A percentile compares a stretch with the other conserved stretches of the same genome.
Conservation (phyloP, 257 asterid genomes). For the Phtheirospermum japonicum region DNA sequence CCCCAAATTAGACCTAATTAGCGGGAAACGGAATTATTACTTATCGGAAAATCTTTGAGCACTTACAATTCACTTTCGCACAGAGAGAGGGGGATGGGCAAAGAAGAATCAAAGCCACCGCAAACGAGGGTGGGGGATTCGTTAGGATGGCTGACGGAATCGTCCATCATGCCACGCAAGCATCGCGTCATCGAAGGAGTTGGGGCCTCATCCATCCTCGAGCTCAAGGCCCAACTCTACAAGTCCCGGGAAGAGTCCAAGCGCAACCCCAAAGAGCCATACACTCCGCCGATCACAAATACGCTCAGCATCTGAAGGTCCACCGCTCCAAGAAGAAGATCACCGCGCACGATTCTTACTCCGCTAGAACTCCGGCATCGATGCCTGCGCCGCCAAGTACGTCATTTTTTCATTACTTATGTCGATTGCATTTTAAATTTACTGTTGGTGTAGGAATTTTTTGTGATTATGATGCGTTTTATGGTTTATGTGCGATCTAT, state of each 20-base stretch:
- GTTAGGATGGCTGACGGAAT: no score
- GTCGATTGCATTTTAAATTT: background rate
- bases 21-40: no score
- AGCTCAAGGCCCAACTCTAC: conserved; percentile 94
- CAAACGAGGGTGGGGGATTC: no score
- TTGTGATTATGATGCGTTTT: no score
- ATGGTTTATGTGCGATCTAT: background rate
- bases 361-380: conserved; percentile 72
- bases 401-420: conserved; percentile 17
- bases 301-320: conserved; percentile 58
- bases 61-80: conserved; percentile 15
- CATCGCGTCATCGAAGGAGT: no score
- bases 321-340: conserved; percentile 82
- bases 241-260: conserved; percentile 85
- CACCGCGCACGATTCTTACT: conserved; percentile 52
- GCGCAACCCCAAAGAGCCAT: conserved; percentile 68
- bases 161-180: no score
- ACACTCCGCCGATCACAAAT: conserved; percentile 48
- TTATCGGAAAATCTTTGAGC: no score
- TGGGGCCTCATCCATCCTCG: conserved; percentile 90
- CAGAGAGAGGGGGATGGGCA: no score
- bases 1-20: no score
- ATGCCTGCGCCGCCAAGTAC: conserved; percentile 78
- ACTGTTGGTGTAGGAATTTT: background rate
- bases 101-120: no score